Evolutionary conservation across 2,329 filamentous ascomycete genomes (phyloP).

Genomic region (Blastomyces emzantsi): DNA sequence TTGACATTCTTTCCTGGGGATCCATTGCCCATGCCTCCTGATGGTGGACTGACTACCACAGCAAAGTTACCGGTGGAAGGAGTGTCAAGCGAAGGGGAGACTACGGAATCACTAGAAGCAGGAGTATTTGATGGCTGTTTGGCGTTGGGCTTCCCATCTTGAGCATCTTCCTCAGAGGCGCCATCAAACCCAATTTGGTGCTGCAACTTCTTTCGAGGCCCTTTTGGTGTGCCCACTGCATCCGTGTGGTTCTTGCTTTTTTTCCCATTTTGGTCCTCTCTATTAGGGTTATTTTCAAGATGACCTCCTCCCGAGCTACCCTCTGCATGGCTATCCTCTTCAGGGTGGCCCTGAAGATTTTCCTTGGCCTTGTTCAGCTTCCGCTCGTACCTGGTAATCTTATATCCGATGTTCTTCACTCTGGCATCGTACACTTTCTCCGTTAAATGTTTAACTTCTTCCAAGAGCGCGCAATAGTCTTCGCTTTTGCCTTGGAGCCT

Average conservation of each 20-base stretch:
- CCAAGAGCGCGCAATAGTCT: background rate
- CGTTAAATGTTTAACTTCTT: background rate
- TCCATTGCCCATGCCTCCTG: background rate
- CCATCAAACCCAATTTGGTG: background rate
- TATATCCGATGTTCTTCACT: background rate
- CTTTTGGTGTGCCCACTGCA: background rate
- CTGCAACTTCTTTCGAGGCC: background rate
- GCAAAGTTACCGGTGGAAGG: background rate
- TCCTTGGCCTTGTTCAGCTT: background rate
- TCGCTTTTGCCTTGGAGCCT: background rate
- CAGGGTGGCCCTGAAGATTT: background rate
- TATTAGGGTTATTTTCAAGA: background rate
- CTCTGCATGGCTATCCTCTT: background rate
- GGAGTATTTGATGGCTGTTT: background rate
- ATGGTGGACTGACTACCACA: background rate
- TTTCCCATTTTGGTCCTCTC: background rate
- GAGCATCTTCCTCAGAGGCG: background rate
- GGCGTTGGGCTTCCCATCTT: too few species aligned
- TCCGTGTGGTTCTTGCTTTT: background rate
- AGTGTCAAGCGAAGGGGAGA: background rate
- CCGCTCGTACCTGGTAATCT: background rate
- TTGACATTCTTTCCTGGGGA: background rate
- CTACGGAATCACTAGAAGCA: too few species aligned
- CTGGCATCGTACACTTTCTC: background rate
- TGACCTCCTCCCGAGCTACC: background rate